A percentile compares a stretch with the other conserved stretches of the same genome.
These are phyloP conservation scores for Penicillium sp. DNA, from an alignment of 2,329 filamentous ascomycete genomes.

Conservation along the genomic window DNA sequence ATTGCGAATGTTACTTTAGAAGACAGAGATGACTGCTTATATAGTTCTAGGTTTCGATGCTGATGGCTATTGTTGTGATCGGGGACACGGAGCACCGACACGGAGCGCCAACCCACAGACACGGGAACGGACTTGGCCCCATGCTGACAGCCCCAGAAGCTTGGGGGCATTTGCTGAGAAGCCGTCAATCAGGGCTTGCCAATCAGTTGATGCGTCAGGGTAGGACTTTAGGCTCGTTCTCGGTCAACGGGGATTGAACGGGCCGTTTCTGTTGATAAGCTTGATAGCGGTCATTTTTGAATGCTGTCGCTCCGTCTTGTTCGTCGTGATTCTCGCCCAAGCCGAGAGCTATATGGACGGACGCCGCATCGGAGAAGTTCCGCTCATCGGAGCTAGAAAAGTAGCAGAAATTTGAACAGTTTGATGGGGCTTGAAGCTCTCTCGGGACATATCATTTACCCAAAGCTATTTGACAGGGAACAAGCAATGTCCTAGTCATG, in stretches of 20 bases:
- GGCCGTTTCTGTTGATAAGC: neutral
- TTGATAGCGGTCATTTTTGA: no score
- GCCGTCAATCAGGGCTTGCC: neutral
- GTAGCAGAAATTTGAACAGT: neutral
- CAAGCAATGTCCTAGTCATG: neutral
- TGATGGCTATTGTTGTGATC: neutral
- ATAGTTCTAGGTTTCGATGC: neutral
- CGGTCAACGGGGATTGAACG: neutral
- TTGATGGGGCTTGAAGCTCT: neutral
- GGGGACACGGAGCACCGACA: conserved; percentile 1
- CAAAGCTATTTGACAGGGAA: neutral
- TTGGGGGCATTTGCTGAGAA: neutral
- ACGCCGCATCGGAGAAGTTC: neutral
- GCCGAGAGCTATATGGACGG: neutral
- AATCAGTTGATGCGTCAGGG: neutral
- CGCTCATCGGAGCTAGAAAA: neutral
- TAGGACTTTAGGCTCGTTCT: neutral
- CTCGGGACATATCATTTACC: neutral
- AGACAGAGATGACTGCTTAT: neutral
- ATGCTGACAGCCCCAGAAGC: neutral
- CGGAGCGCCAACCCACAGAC: neutral
- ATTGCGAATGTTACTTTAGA: neutral
- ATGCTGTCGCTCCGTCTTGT: no score
- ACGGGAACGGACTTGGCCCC: neutral
- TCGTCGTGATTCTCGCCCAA: neutral